phyloP scores from a whole-genome alignment of 129 eudicot genomes.

The Helichrysum umbraculigerum region DNA sequence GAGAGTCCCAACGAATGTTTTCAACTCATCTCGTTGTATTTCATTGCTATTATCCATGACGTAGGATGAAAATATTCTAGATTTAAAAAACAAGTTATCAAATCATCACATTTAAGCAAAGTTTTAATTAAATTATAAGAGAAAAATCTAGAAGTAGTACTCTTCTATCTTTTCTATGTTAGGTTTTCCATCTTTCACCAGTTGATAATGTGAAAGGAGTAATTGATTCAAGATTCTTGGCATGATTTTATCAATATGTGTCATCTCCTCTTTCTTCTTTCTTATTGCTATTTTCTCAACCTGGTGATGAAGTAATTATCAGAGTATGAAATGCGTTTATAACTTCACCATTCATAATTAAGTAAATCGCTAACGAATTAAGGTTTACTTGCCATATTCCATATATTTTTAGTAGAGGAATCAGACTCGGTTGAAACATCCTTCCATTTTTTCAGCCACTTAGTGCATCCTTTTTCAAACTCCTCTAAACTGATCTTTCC shows the following conservation, averaged over 20 bases:
- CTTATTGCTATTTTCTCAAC: not conserved
- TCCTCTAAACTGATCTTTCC: no score
- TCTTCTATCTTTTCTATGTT: conserved; percentile 1
- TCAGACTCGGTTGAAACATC: not conserved
- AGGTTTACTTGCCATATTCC: not conserved
- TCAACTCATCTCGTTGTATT: conserved; percentile 9
- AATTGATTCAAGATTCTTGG: conserved; percentile 24
- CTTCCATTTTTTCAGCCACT: not conserved
- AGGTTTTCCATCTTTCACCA: conserved; percentile 15
- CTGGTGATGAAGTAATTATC: not conserved
- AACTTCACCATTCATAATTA: not conserved
- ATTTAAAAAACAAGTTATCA: no score
- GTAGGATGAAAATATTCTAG: not conserved
- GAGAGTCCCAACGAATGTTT: not conserved
- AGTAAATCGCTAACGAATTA: no score
- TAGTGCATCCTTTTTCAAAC: not conserved
- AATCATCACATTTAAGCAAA: not conserved
- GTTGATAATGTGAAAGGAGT: conserved; percentile 12
- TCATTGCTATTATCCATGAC: not conserved
- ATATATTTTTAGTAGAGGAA: not conserved
- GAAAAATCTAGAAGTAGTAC: not conserved
- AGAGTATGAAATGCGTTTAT: not conserved
- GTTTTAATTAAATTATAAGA: not conserved
- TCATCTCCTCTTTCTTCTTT: conserved; percentile 2
- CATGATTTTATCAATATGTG: conserved; percentile 20